A percentile compares a stretch with the other conserved stretches of the same genome.
These are phyloP conservation scores for Durotheca rogersii DNA, from an alignment of 495 filamentous ascomycete genomes.

Conservation along the genomic window DNA sequence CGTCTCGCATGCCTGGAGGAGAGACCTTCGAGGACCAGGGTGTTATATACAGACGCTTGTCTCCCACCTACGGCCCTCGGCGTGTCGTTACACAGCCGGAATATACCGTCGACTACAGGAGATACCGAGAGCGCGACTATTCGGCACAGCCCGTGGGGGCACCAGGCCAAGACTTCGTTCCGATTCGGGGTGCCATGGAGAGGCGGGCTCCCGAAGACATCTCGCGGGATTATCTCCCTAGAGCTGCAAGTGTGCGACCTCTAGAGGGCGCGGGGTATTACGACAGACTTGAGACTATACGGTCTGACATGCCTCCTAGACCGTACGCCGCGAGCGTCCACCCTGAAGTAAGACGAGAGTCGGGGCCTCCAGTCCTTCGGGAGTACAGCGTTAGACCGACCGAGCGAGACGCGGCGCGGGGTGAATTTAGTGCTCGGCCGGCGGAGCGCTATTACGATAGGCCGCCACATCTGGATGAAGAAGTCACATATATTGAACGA, in stretches of 20 bases:
- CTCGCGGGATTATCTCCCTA: constrained; percentile 55
- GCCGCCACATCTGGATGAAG: constrained; percentile 40
- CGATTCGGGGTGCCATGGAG: constrained; percentile 40
- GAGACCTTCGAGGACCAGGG: constrained; percentile 50
- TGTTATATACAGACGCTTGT: constrained; percentile 47
- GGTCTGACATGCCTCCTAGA: constrained; percentile 46
- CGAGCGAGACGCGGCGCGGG: constrained; percentile 34
- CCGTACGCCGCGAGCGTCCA: constrained; percentile 46
- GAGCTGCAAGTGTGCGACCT: constrained; percentile 60
- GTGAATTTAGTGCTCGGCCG: constrained; percentile 40
- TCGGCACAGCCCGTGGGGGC: constrained; percentile 43
- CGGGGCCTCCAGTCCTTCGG: constrained; percentile 33
- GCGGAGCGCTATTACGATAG: constrained; percentile 44
- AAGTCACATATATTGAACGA: constrained; percentile 50
- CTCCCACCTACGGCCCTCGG: constrained; percentile 42
- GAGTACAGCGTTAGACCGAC: constrained; percentile 48
- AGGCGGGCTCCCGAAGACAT: constrained; percentile 39
- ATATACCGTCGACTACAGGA: constrained; percentile 46
- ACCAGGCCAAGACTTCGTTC: constrained; percentile 47
- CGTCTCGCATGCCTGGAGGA: constrained; percentile 52
- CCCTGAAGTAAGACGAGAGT: constrained; percentile 43
- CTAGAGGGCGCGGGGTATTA: constrained; percentile 52
- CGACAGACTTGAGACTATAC: constrained; percentile 53
- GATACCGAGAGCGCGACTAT: constrained; percentile 55
- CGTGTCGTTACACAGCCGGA: constrained; percentile 58